Evolutionary conservation across 768 basidiomycete genomes (phyloP).

Genomic region (Russula griseocarnosa): DNA sequence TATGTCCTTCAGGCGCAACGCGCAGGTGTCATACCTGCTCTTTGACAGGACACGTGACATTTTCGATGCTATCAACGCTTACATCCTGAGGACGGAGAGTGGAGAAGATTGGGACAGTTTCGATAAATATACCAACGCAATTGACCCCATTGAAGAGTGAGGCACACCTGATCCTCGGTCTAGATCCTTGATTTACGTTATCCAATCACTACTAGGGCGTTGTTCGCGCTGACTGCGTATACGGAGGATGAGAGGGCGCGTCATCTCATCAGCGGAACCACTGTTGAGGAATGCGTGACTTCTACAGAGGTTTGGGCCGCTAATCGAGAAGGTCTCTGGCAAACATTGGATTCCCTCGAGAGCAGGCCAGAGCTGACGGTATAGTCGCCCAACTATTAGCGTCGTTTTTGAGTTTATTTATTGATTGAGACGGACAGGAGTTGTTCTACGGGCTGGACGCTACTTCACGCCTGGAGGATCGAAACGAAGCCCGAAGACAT

Average conservation of each 20-base stretch:
- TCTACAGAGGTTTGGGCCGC: constrained; percentile 17
- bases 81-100: constrained; percentile 21
- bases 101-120: constrained; percentile 25
- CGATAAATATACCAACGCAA: constrained; percentile 25
- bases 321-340: constrained; percentile 20
- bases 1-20: constrained; percentile 25
- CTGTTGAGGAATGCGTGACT: constrained; percentile 15
- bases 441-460: constrained; percentile 8
- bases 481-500: constrained; percentile 5
- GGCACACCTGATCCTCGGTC: background rate
- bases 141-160: constrained; percentile 30
- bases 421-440: background rate
- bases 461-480: constrained; percentile 3
- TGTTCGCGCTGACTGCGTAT: constrained; percentile 14
- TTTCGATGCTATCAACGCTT: constrained; percentile 24
- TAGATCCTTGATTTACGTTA: background rate
- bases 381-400: background rate
- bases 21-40: constrained; percentile 28
- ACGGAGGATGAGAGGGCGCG: constrained; percentile 21
- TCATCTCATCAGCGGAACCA: constrained; percentile 3
- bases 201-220: background rate
- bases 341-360: constrained; percentile 6
- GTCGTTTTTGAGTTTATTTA: background rate
- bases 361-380: constrained; percentile 15
- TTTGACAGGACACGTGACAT: constrained; percentile 28